Conservation (phyloP, 2,329 filamentous ascomycete genomes). For the Ophiobolus disseminans region DNA sequence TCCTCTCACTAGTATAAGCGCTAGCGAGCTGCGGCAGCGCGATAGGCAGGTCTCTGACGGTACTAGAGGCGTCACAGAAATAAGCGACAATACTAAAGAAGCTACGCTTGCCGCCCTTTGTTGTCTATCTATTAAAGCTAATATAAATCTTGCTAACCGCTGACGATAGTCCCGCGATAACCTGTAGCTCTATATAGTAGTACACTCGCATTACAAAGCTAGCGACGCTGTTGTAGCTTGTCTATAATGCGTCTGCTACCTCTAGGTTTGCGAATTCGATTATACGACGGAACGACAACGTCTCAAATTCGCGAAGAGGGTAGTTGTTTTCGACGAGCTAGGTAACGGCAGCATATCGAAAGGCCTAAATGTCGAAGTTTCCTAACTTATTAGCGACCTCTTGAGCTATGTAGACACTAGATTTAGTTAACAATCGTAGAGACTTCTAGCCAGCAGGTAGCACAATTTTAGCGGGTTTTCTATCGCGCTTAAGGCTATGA, state of each 20-base stretch:
- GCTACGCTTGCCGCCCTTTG: neutral
- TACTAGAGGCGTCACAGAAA: neutral
- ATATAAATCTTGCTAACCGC: neutral
- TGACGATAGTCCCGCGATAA: neutral
- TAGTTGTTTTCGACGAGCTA: conserved; percentile 2
- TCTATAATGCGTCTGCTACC: neutral
- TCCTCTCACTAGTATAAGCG: neutral
- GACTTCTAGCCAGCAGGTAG: neutral
- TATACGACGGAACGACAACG: neutral
- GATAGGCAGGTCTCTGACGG: neutral
- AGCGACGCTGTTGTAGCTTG: neutral
- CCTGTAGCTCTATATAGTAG: neutral
- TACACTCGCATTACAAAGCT: conserved; percentile 1
- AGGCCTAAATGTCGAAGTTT: conserved; percentile 1
- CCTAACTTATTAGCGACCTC: conserved; percentile 2
- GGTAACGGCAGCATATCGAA: conserved; percentile 1
- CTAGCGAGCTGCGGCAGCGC: neutral
- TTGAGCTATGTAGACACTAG: neutral
- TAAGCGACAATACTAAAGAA: neutral
- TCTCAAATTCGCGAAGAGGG: neutral
- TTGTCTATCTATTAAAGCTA: neutral
- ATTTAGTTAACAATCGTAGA: neutral
- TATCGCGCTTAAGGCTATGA: neutral
- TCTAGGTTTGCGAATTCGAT: conserved; percentile 1
- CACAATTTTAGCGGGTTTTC: neutral